These are phyloP conservation scores for Cadophora luteo-olivacea DNA, from an alignment of 2,329 filamentous ascomycete species.

Conservation along the genomic window DNA sequence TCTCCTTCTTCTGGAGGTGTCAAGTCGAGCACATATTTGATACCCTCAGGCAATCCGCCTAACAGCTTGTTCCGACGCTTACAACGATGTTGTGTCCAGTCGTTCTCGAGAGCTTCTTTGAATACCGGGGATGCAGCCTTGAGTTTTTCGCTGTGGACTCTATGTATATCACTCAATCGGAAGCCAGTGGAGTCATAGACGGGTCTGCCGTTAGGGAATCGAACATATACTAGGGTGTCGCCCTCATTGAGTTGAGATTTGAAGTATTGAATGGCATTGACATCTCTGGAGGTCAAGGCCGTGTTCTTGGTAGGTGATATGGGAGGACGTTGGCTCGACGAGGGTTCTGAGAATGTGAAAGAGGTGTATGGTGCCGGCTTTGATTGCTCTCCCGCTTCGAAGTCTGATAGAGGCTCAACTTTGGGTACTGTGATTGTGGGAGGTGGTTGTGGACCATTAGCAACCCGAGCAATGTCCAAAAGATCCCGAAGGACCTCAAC, in stretches of 20 bases:
- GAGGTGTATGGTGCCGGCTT: background rate
- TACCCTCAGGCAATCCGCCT: slow-evolving; percentile 46
- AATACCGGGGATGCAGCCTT: slow-evolving; percentile 56
- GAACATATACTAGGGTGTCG: slow-evolving; percentile 54
- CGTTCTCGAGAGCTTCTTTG: slow-evolving; percentile 51
- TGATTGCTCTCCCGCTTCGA: background rate
- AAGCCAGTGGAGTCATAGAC: slow-evolving; percentile 38
- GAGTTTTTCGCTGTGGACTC: slow-evolving; percentile 55
- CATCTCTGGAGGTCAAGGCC: slow-evolving; percentile 28
- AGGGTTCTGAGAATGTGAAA: background rate
- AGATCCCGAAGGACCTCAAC: slow-evolving; percentile 8
- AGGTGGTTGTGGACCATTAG: background rate
- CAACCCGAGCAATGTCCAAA: background rate
- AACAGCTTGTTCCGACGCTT: slow-evolving; percentile 46
- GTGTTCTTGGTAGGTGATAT: background rate
- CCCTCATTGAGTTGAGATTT: slow-evolving; percentile 42
- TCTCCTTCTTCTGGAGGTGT: slow-evolving; percentile 68
- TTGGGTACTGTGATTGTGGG: background rate
- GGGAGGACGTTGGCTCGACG: background rate
- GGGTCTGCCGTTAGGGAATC: slow-evolving; percentile 43
- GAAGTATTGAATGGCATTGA: slow-evolving; percentile 30
- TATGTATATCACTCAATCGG: slow-evolving; percentile 47
- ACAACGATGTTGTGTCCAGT: slow-evolving; percentile 49
- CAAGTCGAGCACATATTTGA: slow-evolving; percentile 68
- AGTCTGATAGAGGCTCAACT: background rate